Percentiles rank a stretch among this genome's conserved stretches.
Conservation (phyloP, 345 rosid species). For the Dipteronia sinensis region DNA sequence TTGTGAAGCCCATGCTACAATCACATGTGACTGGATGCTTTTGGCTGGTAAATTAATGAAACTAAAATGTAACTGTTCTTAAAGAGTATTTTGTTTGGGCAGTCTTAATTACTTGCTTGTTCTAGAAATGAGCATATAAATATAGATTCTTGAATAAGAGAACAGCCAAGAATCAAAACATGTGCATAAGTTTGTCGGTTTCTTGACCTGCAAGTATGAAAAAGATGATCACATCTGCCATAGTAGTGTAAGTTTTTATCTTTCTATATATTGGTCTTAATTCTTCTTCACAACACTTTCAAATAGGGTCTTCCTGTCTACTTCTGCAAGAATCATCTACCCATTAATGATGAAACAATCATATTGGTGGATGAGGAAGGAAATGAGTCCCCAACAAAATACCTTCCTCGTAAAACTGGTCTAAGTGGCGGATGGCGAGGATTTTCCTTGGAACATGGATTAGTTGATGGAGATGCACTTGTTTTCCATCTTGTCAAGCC, state of each 20-base stretch:
- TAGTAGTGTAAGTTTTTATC: neutral
- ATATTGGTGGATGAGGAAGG: slow-evolving; percentile 44
- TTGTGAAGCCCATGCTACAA: slow-evolving; percentile 60
- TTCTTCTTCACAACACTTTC: neutral
- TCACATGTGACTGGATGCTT: slow-evolving; percentile 72
- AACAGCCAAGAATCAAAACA: neutral
- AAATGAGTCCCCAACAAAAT: slow-evolving; percentile 37
- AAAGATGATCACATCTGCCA: neutral
- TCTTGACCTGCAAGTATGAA: neutral
- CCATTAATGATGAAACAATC: slow-evolving; percentile 37
- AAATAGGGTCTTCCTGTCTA: slow-evolving; percentile 62
- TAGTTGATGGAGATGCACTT: slow-evolving; percentile 50
- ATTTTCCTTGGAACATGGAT: slow-evolving; percentile 46
- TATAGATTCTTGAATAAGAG: neutral
- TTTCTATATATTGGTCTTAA: neutral
- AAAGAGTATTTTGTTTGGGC: neutral
- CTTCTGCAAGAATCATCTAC: slow-evolving; percentile 59
- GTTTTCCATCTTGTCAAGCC: slow-evolving; percentile 48
- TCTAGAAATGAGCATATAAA: neutral
- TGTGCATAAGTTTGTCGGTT: neutral
- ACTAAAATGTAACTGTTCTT: neutral
- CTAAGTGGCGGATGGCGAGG: slow-evolving; percentile 65
- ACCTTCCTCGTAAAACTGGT: slow-evolving; percentile 42
- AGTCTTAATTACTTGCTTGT: neutral
- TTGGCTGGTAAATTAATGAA: slow-evolving; percentile 49